Base-by-base conservation (phyloP, 2,329 filamentous ascomycete species). In the Coleophoma crateriformis region DNA sequence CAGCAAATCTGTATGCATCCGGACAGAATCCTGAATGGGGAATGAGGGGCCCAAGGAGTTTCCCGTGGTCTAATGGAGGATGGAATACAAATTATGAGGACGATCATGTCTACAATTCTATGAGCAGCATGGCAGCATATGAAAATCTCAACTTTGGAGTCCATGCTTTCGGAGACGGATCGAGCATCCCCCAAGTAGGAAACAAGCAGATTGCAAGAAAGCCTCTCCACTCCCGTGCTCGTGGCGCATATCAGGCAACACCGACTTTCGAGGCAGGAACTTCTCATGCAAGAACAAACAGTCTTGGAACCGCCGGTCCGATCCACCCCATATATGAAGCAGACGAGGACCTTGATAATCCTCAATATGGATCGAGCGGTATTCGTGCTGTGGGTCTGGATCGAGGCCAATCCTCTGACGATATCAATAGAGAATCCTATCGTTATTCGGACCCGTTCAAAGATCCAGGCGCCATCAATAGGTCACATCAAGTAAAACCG, bases 251-350 rank as follows among this genome's bases (percentile, higher is more conserved):
- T 43, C 69, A 71, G 50, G 62, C 64, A n/a, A 59, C 68, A 4
- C 67, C 70, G 17, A 64, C 67, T 41, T 77, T 75, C 56, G 74
- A 77, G 33, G 56, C 46, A 20, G 45, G 39, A n/a, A 41, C 20
- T 8, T 45, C 39, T 12, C 74, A 78, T 46, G 68, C 66, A 40
- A 69, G 76, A 46, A 65, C 55, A 7, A 62, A 72, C 33, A 73
- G 68, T 50, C 71, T 74, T 15, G 72, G 72, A 7, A 64, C 63
- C 43, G 74, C 76, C 33, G 75, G 75, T 3, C 68, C 72, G 20
- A 85, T 85, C 22, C 81, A 83, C 59, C 78, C 80, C 0, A 85
- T 85, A 42, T 80, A 82, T 12, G 81, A 84, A 51, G 81, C 84
- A 54, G 77, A 82, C 46, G 77, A 80, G 50, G 70, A 70, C 1